phyloP scores from a whole-genome alignment of 768 basidiomycete genomes.

The Leucocoprinus leucothites region DNA sequence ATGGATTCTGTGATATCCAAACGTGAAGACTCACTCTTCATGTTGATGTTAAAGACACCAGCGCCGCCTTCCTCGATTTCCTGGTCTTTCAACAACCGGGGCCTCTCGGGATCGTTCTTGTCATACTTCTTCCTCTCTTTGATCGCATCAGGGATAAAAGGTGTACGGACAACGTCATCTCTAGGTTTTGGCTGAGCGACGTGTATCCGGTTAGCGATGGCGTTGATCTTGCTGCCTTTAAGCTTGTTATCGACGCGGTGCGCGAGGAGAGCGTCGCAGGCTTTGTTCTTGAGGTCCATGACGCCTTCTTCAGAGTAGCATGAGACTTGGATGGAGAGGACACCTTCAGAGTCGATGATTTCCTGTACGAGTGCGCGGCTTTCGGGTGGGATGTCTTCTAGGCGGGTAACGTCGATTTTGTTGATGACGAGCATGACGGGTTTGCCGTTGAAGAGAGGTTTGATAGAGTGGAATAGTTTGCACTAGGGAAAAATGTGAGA shows the following conservation, averaged over 20 bases:
- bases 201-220: conserved; percentile 92
- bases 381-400: conserved; percentile 79
- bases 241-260: conserved; percentile 94
- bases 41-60: conserved; percentile 87
- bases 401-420: conserved; percentile 92
- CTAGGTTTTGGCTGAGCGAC: conserved; percentile 89
- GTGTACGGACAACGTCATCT: conserved; percentile 83
- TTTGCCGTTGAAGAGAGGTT: conserved; percentile 93
- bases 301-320: conserved; percentile 98
- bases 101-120: conserved; percentile 79
- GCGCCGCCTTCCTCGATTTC: conserved; percentile 87
- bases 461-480: conserved; percentile 99
- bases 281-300: conserved; percentile 92
- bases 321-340: conserved; percentile 80
- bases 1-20: not conserved
- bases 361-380: conserved; percentile 80
- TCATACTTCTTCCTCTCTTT: conserved; percentile 80
- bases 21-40: conserved; percentile 65
- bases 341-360: conserved; percentile 73
- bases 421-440: conserved; percentile 94
- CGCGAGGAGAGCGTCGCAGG: conserved; percentile 93
- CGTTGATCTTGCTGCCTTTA: conserved; percentile 90
- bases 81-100: conserved; percentile 70
- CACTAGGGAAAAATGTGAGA: conserved; percentile 49
- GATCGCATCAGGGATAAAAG: conserved; percentile 87